Base-by-base conservation (phyloP, 2,329 filamentous ascomycete species). In the Colletotrichum australisinense region DNA sequence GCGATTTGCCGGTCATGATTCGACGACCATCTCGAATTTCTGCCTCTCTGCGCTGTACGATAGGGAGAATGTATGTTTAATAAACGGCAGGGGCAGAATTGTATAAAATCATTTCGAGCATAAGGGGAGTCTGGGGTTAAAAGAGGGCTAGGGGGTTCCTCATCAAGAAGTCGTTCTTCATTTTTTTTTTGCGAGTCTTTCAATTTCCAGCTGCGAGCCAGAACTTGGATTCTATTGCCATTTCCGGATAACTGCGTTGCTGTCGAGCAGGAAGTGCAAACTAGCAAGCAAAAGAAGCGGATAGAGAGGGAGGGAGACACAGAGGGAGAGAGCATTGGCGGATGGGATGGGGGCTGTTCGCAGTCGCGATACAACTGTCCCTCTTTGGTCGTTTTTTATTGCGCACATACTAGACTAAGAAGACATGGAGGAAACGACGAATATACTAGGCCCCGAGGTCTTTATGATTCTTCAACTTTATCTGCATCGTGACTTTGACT, bases 211-310 rank as follows among this genome's bases (percentile, higher is more conserved):
- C 46, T 69, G 66, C 60, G 60, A 70, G 60, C 32, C 64, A 49
- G 70, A 69, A 70, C 59, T 73, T 73, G 70, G 70, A 73, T 73
- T 49, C 58, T 14, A 5, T 55, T 60, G 42, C 67, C 70, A 65
- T 70, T 73, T 73, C 55, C 70, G 70, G 70, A 73, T 73, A 70
- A 73, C 69, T 60, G 67, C 70, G 64, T 73, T 46, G 70, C 64
- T 60, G 60, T 70, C 32, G 70, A 65, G 67, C 59, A 64, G 70
- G 55, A 56, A 70, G 30, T 73, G 70, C 69, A 32, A 70, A 60
- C 16, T 28, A 59, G 60, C 66, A 60, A 73, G 67, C 55, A 69
- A 57, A 49, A 26, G 16, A 63, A 57, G 56, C 32, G 63, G 53
- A 52, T 57, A 58, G 66, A 64, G 67, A 42, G 38, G 38, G 38